Evolutionary conservation across 495 filamentous ascomycete genomes (phyloP).

Genomic region (Acidiella bohemica): DNA sequence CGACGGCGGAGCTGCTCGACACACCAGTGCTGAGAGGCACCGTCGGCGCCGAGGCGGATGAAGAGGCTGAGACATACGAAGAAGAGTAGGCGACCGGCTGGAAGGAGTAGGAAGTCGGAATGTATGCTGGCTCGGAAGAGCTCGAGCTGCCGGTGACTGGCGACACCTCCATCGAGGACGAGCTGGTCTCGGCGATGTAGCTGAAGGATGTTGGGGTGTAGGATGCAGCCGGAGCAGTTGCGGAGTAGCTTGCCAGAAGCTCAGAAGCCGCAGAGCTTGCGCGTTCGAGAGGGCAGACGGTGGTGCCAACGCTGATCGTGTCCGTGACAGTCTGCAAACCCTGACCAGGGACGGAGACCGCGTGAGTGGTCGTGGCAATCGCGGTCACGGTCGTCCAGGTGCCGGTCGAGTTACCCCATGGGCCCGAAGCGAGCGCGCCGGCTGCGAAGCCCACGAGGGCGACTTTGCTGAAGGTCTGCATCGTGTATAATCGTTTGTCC

Average conservation of each 20-base stretch:
- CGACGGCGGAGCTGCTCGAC: neutral
- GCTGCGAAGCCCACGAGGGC: conserved; percentile 11
- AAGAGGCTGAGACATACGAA: neutral
- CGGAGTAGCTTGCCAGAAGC: conserved; percentile 2
- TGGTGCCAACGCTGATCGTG: conserved; percentile 4
- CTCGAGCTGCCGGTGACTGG: conserved; percentile 4
- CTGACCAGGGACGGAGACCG: neutral
- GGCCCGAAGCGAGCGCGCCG: too few species aligned
- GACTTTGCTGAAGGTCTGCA: conserved; percentile 18
- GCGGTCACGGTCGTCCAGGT: conserved; percentile 4
- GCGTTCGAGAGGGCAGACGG: conserved; percentile 9
- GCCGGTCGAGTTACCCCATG: too few species aligned
- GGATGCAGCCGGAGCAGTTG: neutral
- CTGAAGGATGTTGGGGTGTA: neutral
- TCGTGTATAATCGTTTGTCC: neutral
- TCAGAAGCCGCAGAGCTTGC: conserved; percentile 2
- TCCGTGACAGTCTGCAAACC: conserved; percentile 1
- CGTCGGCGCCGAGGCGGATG: neutral
- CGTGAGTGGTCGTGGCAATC: conserved; percentile 3
- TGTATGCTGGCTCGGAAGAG: conserved; percentile 1
- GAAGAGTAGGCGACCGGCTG: conserved; percentile 5
- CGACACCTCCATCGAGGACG: neutral
- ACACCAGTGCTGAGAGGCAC: conserved; percentile 1
- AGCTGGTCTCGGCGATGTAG: neutral
- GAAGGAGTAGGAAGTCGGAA: conserved; percentile 3